These are phyloP conservation scores for Phalaenopsis equestris DNA, from an alignment of 106 monocot species.

Conservation along the genomic window DNA sequence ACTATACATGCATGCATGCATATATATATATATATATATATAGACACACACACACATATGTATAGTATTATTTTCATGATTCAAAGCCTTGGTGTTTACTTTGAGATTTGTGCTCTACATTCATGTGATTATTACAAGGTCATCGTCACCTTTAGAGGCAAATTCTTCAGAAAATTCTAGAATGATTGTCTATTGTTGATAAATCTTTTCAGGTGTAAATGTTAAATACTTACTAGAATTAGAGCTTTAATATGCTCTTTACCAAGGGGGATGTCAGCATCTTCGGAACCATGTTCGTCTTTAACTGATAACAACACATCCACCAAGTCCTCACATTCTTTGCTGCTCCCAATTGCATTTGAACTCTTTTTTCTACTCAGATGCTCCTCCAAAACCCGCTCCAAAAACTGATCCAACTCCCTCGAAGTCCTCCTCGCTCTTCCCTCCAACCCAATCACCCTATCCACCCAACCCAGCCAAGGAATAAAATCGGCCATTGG, in stretches of 20 bases:
- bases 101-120: no score
- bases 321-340: slow-evolving; percentile 1
- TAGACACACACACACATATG: no score
- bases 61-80: no score
- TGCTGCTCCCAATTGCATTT: not conserved
- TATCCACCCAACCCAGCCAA: slow-evolving; percentile 25
- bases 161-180: no score
- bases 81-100: no score
- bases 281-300: not conserved
- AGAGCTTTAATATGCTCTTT: slow-evolving; percentile 21
- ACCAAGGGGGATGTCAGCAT: not conserved
- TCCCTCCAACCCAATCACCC: slow-evolving; percentile 25
- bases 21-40: no score
- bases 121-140: no score
- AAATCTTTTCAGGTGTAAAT: no score
- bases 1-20: no score
- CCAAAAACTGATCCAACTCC: slow-evolving; percentile 18
- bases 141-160: no score
- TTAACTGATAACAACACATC: slow-evolving; percentile 16
- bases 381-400: slow-evolving; percentile 19
- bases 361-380: not conserved
- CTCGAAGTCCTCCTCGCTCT: slow-evolving; percentile 16
- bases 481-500: slow-evolving; percentile 26
- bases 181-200: no score
- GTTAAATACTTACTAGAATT: not conserved